Percentiles rank a stretch among this genome's conserved stretches.
phyloP scores from a whole-genome alignment of 805 yeast genomes.

The Pachysolen tannophilus region DNA sequence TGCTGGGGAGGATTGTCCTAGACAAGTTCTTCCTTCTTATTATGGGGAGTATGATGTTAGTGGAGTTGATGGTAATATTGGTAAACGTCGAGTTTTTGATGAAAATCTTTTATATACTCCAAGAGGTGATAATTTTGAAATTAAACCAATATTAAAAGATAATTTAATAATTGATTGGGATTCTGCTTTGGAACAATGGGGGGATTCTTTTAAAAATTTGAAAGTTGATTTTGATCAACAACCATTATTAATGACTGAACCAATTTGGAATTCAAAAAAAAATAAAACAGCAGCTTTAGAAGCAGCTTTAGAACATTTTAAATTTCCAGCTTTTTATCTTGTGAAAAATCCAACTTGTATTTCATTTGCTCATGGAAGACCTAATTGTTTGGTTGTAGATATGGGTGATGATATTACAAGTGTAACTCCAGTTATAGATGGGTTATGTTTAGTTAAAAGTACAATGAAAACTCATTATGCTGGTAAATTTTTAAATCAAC shows the following conservation, averaged over 20 bases:
- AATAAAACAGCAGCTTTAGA: slow-evolving; percentile 69
- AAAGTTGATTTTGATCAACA: slow-evolving; percentile 51
- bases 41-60: slow-evolving; percentile 33
- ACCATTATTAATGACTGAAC: slow-evolving; percentile 80
- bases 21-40: slow-evolving; percentile 62
- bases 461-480: slow-evolving; percentile 67
- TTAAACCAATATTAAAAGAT: slow-evolving; percentile 52
- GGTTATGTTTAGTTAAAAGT: slow-evolving; percentile 63
- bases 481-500: slow-evolving; percentile 58
- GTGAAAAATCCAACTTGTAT: slow-evolving; percentile 83
- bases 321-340: slow-evolving; percentile 73
- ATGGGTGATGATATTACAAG: slow-evolving; percentile 72
- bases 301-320: slow-evolving; percentile 55
- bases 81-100: slow-evolving; percentile 16
- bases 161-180: slow-evolving; percentile 80
- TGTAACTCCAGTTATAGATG: slow-evolving; percentile 79
- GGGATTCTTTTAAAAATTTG: slow-evolving; percentile 46
- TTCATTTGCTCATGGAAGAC: slow-evolving; percentile 82
- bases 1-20: slow-evolving; percentile 89
- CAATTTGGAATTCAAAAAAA: slow-evolving; percentile 68
- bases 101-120: slow-evolving; percentile 33
- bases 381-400: slow-evolving; percentile 80
- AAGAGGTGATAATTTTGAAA: slow-evolving; percentile 35
- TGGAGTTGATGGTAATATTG: slow-evolving; percentile 14
- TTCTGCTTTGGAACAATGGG: slow-evolving; percentile 68